A percentile compares a stretch with the other conserved stretches of the same genome.
Conservation (phyloP, 306 rosid species). For the Pueraria montana region DNA sequence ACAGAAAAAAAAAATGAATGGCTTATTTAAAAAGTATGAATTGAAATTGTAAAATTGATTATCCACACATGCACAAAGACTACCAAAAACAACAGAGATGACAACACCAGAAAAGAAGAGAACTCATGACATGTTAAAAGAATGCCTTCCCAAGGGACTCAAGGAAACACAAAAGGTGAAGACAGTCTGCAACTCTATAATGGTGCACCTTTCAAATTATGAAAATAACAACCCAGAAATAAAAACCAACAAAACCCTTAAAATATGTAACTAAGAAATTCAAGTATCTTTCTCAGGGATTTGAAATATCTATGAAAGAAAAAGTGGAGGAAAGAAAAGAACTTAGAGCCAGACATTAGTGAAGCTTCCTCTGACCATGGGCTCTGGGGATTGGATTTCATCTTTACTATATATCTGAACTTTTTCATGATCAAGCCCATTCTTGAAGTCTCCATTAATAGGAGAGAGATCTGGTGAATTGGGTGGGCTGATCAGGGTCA, state of each 20-base stretch:
- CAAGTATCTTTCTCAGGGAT: slow-evolving; percentile 40
- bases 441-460: slow-evolving; percentile 61
- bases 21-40: slow-evolving; percentile 8
- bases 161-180: slow-evolving; percentile 27
- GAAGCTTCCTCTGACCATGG: slow-evolving; percentile 64
- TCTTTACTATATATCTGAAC: slow-evolving; percentile 51
- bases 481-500: slow-evolving; percentile 68
- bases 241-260: slow-evolving; percentile 20
- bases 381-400: slow-evolving; percentile 50
- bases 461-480: slow-evolving; percentile 71
- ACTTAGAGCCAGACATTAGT: slow-evolving; percentile 39
- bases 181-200: slow-evolving; percentile 30
- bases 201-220: not conserved
- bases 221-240: slow-evolving; percentile 36
- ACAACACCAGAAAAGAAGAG: not conserved
- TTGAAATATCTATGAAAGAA: slow-evolving; percentile 38
- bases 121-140: slow-evolving; percentile 27
- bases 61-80: slow-evolving; percentile 24
- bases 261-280: slow-evolving; percentile 32
- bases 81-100: slow-evolving; percentile 24
- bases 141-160: slow-evolving; percentile 19
- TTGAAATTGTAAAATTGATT: slow-evolving; percentile 1
- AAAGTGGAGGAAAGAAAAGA: slow-evolving; percentile 30
- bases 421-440: slow-evolving; percentile 59
- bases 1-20: slow-evolving; percentile 25